Conservation (phyloP, 495 filamentous ascomycete species). For the Hypoxylon perforatum region DNA sequence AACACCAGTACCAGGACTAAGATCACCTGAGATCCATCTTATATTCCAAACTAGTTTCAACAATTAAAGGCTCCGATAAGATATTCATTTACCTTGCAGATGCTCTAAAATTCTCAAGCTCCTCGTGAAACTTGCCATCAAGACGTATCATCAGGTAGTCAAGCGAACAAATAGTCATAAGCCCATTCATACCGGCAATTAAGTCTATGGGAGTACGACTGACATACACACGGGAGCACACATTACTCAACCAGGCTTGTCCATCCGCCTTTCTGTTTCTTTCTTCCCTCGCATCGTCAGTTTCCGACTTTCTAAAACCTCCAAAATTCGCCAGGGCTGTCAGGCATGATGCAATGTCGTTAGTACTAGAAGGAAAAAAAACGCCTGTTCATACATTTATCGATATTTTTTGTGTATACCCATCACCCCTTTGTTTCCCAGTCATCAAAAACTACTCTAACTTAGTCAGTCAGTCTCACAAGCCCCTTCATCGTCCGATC, state of each 20-base stretch:
- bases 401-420: conserved; percentile 31
- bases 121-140: too few relatives aligned
- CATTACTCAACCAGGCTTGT: conserved; percentile 15
- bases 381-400: conserved; percentile 25
- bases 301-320: too few relatives aligned
- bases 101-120: too few relatives aligned
- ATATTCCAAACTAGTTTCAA: too few relatives aligned
- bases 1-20: too few relatives aligned
- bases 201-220: conserved; percentile 28
- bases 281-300: background rate
- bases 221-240: conserved; percentile 1
- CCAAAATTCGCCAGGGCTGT: background rate
- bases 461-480: conserved; percentile 13
- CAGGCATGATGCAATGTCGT: conserved; percentile 21
- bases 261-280: conserved; percentile 1
- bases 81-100: too few relatives aligned
- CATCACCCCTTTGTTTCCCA: background rate
- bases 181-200: conserved; percentile 32
- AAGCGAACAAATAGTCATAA: conserved; percentile 13
- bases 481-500: conserved; percentile 28
- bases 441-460: conserved; percentile 22
- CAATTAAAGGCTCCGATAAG: too few relatives aligned
- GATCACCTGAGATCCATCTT: too few relatives aligned
- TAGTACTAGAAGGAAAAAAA: too few relatives aligned
- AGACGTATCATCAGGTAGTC: too few relatives aligned